phyloP scores from a whole-genome alignment of 2,329 filamentous ascomycete species.

The Calonectria pseudoreteaudii region DNA sequence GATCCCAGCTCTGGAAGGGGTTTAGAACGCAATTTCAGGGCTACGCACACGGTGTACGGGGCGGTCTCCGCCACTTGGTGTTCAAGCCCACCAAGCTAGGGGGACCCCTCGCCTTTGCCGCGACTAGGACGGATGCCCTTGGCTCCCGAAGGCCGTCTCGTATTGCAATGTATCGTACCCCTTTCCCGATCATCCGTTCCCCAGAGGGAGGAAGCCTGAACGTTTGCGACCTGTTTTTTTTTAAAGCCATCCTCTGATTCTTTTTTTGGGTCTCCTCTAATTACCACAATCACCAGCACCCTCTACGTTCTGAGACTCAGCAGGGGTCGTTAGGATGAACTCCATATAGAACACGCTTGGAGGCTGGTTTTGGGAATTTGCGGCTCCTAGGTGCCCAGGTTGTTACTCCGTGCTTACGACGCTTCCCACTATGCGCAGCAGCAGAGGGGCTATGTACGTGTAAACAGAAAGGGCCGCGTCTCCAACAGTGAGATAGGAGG shows the following conservation, averaged over 20 bases:
- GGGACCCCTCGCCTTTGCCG: background rate
- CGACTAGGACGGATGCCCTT: constrained; percentile 3
- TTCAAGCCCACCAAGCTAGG: background rate
- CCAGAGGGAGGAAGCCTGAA: background rate
- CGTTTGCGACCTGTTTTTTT: background rate
- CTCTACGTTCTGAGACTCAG: too few relatives aligned
- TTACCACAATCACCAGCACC: background rate
- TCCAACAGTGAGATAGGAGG: background rate
- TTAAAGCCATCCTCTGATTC: background rate
- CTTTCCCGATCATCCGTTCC: constrained; percentile 4
- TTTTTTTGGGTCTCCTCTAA: background rate
- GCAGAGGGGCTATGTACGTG: background rate
- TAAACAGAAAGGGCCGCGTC: background rate
- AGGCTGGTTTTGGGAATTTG: background rate
- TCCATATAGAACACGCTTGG: background rate
- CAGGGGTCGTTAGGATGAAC: background rate
- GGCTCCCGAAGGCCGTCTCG: constrained; percentile 11
- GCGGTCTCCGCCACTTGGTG: background rate
- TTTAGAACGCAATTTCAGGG: constrained; percentile 30
- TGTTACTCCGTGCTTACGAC: constrained; percentile 23
- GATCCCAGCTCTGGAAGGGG: constrained; percentile 25
- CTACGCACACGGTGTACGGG: constrained; percentile 14
- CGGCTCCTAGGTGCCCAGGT: background rate
- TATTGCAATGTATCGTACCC: constrained; percentile 2
- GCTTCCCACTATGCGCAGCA: background rate